phyloP scores from a whole-genome alignment of 306 rosid genomes.

The Alnus glutinosa region DNA sequence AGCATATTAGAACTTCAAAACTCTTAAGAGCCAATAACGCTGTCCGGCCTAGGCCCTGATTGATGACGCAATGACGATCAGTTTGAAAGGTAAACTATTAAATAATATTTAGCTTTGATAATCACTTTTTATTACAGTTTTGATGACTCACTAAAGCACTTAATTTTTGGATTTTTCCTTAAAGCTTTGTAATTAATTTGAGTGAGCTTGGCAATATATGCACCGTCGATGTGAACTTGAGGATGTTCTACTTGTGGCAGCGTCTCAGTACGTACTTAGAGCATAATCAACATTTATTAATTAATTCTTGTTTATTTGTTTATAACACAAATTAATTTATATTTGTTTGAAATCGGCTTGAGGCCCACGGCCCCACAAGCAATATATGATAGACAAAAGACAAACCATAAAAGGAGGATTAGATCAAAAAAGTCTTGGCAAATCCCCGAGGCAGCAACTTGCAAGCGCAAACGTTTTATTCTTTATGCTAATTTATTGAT shows the following conservation, averaged over 20 bases:
- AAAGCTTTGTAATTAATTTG: neutral
- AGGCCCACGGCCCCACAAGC: neutral
- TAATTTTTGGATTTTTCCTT: conserved; percentile 29
- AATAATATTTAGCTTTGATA: conserved; percentile 32
- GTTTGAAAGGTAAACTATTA: conserved; percentile 55
- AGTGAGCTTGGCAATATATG: conserved; percentile 20
- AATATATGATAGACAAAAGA: neutral
- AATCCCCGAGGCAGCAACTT: conserved; percentile 53
- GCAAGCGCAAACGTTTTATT: conserved; percentile 41
- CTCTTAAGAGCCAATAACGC: conserved; percentile 39
- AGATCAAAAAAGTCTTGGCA: conserved; percentile 45
- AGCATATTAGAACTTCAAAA: conserved; percentile 33
- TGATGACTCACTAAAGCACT: conserved; percentile 69
- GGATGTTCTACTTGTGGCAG: conserved; percentile 29
- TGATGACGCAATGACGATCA: conserved; percentile 55
- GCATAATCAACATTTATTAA: conserved; percentile 3
- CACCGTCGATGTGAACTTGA: neutral
- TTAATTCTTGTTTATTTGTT: no score
- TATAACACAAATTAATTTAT: conserved; percentile 5
- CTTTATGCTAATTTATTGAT: conserved; percentile 10
- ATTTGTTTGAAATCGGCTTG: conserved; percentile 11
- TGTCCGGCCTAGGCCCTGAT: conserved; percentile 15
- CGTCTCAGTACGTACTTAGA: conserved; percentile 8
- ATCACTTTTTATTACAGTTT: conserved; percentile 30
- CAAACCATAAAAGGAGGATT: conserved; percentile 25